Conservation (phyloP, 1,284 basidiomycete genomes). For the Sphagnurus paluster region DNA sequence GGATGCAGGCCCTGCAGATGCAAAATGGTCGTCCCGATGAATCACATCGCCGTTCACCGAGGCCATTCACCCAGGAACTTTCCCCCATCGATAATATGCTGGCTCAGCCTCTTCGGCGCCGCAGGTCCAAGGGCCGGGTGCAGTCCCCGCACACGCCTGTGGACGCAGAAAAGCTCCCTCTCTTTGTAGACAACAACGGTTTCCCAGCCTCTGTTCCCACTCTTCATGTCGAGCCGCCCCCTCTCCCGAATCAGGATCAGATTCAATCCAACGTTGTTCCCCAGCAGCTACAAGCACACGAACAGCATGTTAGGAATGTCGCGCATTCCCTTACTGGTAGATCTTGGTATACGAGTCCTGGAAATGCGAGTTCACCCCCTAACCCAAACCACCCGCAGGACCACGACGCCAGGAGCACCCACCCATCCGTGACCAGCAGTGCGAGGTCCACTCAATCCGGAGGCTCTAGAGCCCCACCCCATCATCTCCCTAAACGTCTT, state of each 20-base stretch:
- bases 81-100: not conserved
- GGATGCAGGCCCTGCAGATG: constrained; percentile 23
- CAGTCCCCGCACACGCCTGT: constrained; percentile 1
- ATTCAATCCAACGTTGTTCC: not conserved
- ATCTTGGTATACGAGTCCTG: constrained; percentile 13
- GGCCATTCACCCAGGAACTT: constrained; percentile 7
- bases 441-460: constrained; percentile 8
- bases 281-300: constrained; percentile 5
- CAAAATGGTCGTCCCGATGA: constrained; percentile 16
- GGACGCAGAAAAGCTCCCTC: constrained; percentile 11
- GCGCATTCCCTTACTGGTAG: constrained; percentile 6
- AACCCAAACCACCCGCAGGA: constrained; percentile 27
- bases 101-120: constrained; percentile 2
- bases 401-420: constrained; percentile 4
- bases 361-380: too few species aligned
- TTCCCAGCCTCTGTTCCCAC: constrained; percentile 13
- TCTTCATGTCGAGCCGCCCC: constrained; percentile 1
- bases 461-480: constrained; percentile 18
- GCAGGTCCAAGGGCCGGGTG: not conserved
- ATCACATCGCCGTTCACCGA: constrained; percentile 18
- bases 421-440: constrained; percentile 9
- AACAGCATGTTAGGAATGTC: constrained; percentile 21
- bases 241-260: not conserved
- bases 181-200: constrained; percentile 11
- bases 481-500: constrained; percentile 57